Conservation (phyloP, 768 basidiomycete species). For the Boletellus sp. region DNA sequence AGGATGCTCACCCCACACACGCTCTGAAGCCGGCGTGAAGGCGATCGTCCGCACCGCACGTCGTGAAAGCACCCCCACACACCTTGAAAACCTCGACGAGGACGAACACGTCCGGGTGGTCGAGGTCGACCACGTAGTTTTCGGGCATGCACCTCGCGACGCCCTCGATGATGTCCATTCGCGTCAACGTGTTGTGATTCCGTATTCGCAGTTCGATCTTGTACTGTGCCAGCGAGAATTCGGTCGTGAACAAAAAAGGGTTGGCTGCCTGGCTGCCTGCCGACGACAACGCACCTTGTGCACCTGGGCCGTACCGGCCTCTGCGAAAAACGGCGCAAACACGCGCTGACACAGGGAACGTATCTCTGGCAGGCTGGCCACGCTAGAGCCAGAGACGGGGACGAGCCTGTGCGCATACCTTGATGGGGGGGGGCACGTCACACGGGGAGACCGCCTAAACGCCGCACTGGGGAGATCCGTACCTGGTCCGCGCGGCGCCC, state of each 20-base stretch:
- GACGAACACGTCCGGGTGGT: constrained; percentile 67
- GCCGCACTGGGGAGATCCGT: constrained; percentile 3
- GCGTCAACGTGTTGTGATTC: constrained; percentile 69
- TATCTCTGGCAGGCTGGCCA: constrained; percentile 69
- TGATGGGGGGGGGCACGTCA: constrained; percentile 7
- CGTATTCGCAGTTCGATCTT: constrained; percentile 75
- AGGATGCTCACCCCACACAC: constrained; percentile 75
- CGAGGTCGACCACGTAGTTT: constrained; percentile 63
- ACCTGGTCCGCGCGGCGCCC: constrained; percentile 67
- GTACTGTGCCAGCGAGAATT: constrained; percentile 46
- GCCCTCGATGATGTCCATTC: constrained; percentile 58
- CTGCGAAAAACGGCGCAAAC: constrained; percentile 50
- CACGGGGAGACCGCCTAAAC: not conserved
- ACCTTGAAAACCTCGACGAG: constrained; percentile 86
- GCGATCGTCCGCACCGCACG: not conserved
- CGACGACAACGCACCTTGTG: constrained; percentile 36
- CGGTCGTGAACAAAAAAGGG: not conserved
- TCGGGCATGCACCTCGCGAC: constrained; percentile 69
- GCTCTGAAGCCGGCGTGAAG: constrained; percentile 46
- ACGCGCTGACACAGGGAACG: constrained; percentile 53
- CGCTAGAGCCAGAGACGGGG: constrained; percentile 64
- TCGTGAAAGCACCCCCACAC: too few relatives aligned
- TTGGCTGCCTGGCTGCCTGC: too few relatives aligned
- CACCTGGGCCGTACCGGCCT: constrained; percentile 33
- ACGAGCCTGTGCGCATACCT: constrained; percentile 71